Base-by-base conservation (phyloP, 352 stramenopile species). In the Hyaloperonospora brassicae region DNA sequence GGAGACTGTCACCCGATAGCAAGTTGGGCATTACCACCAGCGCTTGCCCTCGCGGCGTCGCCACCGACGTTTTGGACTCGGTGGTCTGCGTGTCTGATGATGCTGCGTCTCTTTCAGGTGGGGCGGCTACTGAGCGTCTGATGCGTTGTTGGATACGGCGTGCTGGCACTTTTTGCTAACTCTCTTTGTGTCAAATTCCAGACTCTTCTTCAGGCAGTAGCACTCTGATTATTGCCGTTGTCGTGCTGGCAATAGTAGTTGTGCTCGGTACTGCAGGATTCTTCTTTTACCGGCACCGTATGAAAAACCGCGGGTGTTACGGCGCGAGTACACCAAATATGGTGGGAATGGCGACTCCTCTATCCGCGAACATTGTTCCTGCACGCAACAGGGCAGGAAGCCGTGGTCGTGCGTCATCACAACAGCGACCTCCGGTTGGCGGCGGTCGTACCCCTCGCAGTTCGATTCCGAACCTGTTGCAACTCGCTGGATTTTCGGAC, bases 171-270 rank as follows among this genome's bases (percentile, higher is more conserved):
- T n/a, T n/a, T n/a, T n/a, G n/a, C n/a, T n/a, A n/a, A n/a, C n/a
- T 3, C 52, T 53, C 42, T 5, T 51, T 45, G 48, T 50, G 12
- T 31, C 41, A 48, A 39, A 2, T 42, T 44, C n/a, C 35, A 71
- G 66, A 48, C 9, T 74, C 66, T 6, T 71, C 62, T 42, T 69
- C 52, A 14, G 66, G 54, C 9, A 76, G 52, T 52, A 82, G 57
- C 30, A 70, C 73, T 5, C 38, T 81, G 5, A 54, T 88, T 47
- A 82, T 91, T 50, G 57, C 86, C 13, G 57, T 71, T 13, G 61
- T 80, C n/a, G 74, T 80, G 9, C 61, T 75, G 9, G 75, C 56
- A 11, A 68, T 73, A 14, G 52, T 79, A 14, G 46, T 89, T 39
- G 59, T 83, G n/a, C 49, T 85, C 13, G 73, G 58, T 10, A 58